Base-by-base conservation (phyloP, 345 rosid genomes). In the Draba incana region DNA sequence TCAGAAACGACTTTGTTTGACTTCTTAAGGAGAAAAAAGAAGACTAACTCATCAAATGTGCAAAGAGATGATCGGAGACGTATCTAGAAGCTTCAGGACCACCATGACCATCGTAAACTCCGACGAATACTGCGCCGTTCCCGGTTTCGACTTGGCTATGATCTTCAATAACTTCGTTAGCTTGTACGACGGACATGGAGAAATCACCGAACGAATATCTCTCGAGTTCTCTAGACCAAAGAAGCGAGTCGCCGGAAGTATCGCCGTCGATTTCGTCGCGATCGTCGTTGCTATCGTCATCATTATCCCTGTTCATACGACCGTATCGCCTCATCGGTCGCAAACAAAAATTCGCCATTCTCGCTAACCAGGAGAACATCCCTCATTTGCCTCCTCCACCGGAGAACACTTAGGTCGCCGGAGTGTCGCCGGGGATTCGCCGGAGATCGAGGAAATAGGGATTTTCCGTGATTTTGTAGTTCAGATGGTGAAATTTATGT, bases 81-180 rank as follows among this genome's bases (percentile, higher is more conserved):
- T 80, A 94, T 38, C 85, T 75, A 57, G 99, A 80, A 45, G 99
- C 99, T 11, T 91, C 98, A 15, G 96, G 90, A 23, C 99, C 99
- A 14, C 99, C 99, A 70, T 94, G 99, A 3, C 98, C 98, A 67
- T 93, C 98, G 53, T 88, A 88, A 50, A 93, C 92, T 8, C 98
- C 97, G 42, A 90, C 81, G 63, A 93, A 91, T 24, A 84, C 84
- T 41, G 88, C 86, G 14, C 78, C 87, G 24, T 76, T 66, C 9
- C 88, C 92, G 6, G 76, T 85, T 76, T 93, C 97, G 10, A 93
- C 96, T 68, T 87, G 97, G 67, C 95, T 85, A 35, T 94, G 92
- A 73, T 94, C 99, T 42, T 94, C 99, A 33, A 89, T 79, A 39
- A 81, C 81, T 62, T 82, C 96, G 73, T 91, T 94, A 69, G 98